These are phyloP conservation scores for Cladosporium phlei DNA, from an alignment of 2,329 filamentous ascomycete species.

Conservation along the genomic window DNA sequence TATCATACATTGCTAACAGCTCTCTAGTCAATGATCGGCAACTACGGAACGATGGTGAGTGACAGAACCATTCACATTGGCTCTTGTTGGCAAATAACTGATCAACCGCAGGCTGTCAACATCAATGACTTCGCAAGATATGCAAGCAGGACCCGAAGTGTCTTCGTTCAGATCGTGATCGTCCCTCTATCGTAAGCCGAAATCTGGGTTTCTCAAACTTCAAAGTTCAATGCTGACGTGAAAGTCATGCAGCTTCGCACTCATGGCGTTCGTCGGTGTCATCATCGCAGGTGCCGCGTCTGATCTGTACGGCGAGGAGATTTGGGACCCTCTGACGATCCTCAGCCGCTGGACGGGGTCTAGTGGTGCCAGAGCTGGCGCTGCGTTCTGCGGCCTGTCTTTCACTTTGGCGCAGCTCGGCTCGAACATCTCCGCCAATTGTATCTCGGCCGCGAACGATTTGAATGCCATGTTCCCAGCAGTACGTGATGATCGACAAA, in stretches of 20 bases:
- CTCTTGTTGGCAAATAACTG: neutral
- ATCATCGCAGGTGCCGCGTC: conserved; percentile 24
- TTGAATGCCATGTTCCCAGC: conserved; percentile 48
- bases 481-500: neutral
- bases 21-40: conserved; percentile 22
- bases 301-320: conserved; percentile 19
- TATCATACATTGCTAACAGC: neutral
- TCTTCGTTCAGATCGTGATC: conserved; percentile 22
- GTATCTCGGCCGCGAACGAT: conserved; percentile 52
- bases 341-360: conserved; percentile 22
- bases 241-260: conserved; percentile 14
- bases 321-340: conserved; percentile 25
- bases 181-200: conserved; percentile 17
- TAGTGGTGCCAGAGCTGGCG: conserved; percentile 19
- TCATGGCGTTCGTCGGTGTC: conserved; percentile 28
- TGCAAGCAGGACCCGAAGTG: conserved; percentile 8
- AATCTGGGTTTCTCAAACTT: neutral
- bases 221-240: neutral
- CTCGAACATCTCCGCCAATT: conserved; percentile 44
- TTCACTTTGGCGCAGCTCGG: conserved; percentile 7
- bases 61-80: neutral
- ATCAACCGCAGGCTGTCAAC: conserved; percentile 34
- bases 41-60: conserved; percentile 21
- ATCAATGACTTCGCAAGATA: conserved; percentile 57
- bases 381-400: conserved; percentile 21